Percentiles rank a stretch among this genome's conserved stretches.
Evolutionary conservation across 495 filamentous ascomycete species (phyloP).

Genomic region (Penicilliopsis zonata): DNA sequence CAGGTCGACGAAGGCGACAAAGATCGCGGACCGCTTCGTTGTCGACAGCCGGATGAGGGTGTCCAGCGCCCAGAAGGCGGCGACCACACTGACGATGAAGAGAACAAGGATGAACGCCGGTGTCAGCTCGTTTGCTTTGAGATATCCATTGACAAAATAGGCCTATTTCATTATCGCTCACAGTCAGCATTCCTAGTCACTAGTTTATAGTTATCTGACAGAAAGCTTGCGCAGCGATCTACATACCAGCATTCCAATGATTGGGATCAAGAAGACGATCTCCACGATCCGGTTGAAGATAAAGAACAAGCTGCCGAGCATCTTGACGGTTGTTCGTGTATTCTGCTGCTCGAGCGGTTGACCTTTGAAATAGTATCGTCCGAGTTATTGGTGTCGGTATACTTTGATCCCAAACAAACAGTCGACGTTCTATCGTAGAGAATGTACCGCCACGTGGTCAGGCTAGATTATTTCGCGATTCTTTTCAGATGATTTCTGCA

Average conservation of each 20-base stretch:
- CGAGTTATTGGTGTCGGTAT: too few relatives aligned
- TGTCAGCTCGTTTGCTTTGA: conserved; percentile 56
- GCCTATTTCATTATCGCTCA: conserved; percentile 21
- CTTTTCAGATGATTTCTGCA: too few relatives aligned
- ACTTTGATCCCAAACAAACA: too few relatives aligned
- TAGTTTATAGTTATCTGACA: neutral
- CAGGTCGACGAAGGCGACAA: conserved; percentile 71
- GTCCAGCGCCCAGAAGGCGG: conserved; percentile 63
- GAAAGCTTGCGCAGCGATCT: neutral
- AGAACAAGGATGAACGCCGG: conserved; percentile 74
- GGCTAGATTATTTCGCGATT: too few relatives aligned
- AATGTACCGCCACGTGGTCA: too few relatives aligned
- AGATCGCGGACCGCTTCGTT: conserved; percentile 54
- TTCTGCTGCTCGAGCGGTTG: neutral
- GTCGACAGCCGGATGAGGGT: conserved; percentile 74
- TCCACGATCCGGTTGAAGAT: conserved; percentile 71
- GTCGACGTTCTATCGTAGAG: too few relatives aligned
- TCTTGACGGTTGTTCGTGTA: conserved; percentile 29
- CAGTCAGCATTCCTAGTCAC: too few relatives aligned
- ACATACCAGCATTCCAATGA: conserved; percentile 68
- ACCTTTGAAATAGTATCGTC: too few relatives aligned
- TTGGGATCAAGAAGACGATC: conserved; percentile 77
- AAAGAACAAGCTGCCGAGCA: conserved; percentile 74
- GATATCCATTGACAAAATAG: conserved; percentile 71
- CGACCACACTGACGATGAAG: conserved; percentile 81